Evolutionary conservation across 495 filamentous ascomycete genomes (phyloP), one percentile per base, ranked within the genome.

Genomic region (Aspergillus wentii): DNA sequence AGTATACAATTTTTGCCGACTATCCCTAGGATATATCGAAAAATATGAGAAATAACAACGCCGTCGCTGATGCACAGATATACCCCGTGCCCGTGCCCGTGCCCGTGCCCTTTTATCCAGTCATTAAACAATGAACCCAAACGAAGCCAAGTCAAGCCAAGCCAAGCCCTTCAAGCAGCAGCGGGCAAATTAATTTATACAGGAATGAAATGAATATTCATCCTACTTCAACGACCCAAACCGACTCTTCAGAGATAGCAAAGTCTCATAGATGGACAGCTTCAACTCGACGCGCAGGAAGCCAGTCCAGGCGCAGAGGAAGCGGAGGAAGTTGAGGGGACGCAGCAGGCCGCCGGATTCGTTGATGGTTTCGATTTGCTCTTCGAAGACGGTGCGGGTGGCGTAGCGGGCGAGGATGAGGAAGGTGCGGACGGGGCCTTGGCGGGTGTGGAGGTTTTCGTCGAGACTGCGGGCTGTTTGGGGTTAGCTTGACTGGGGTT

Each of bases 381-480:
- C 94, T 44, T 86, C 74, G 49, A 88, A 92, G 6, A 97, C 88
- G 0, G 86, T 87, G 21, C 86, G 77, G 4, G 86, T 83, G 50
- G 91, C 95, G 62, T 97, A 99, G 23, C 85, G 75, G 6, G 94
- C 94, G 8, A 99, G 76, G 42, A 99, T 99, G 40, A 97, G 68
- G 57, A 97, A 99, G 8, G 82, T 86, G 15, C 91, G 78, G 46
- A 88, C 77, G 2, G 91, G 89, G 0, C 92, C 94, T 49, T 88
- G 82, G 8, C 83, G 74, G 14, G 92, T 97, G 39, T 95, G 86
- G 10, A 99, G 72, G 61, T 82, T 88, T 62, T 97, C 94, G 50
- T 99, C 94, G 19, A 99, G 75, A 44, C 84, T 91, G 43, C 94
- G 80, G 18, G 92, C 77, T 81, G 42, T 28, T 27, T 11, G 18